Percentiles rank a stretch among this genome's conserved stretches.
phyloP scores from a whole-genome alignment of 768 basidiomycete genomes.

The Tricholomella constricta region DNA sequence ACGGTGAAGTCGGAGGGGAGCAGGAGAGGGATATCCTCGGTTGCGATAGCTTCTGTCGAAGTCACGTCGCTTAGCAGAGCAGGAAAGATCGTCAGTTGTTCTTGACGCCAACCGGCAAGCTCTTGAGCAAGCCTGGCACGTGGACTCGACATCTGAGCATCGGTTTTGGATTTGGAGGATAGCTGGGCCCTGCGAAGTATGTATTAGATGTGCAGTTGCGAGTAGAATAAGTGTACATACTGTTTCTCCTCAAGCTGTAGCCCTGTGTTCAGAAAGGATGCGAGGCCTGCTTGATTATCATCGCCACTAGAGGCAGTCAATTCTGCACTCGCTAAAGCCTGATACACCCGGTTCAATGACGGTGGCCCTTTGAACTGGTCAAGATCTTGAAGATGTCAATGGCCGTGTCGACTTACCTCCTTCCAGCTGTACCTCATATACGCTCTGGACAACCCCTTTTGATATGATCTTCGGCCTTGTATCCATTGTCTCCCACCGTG shows the following conservation, averaged over 20 bases:
- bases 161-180: no score
- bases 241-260: conserved; percentile 2
- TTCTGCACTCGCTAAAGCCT: conserved; percentile 6
- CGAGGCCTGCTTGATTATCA: no score
- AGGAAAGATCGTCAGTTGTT: not conserved
- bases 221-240: not conserved
- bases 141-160: not conserved
- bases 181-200: no score
- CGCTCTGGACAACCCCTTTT: not conserved
- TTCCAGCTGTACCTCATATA: conserved; percentile 1
- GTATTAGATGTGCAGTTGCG: not conserved
- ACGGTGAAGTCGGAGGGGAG: conserved; percentile 19
- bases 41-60: not conserved
- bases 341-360: not conserved
- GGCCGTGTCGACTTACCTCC: not conserved
- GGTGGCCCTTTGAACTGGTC: not conserved
- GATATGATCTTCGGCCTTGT: conserved; percentile 1
- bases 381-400: not conserved
- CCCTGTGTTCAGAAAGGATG: conserved; percentile 13
- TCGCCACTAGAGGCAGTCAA: not conserved
- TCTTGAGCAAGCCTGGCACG: not conserved
- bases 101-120: not conserved
- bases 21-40: conserved; percentile 5
- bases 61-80: not conserved
- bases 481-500: conserved; percentile 7